Evolutionary conservation across 176 grass and related monocot species (phyloP), one percentile per base, ranked within the genome.

Genomic region (Eragrostis nindensis): DNA sequence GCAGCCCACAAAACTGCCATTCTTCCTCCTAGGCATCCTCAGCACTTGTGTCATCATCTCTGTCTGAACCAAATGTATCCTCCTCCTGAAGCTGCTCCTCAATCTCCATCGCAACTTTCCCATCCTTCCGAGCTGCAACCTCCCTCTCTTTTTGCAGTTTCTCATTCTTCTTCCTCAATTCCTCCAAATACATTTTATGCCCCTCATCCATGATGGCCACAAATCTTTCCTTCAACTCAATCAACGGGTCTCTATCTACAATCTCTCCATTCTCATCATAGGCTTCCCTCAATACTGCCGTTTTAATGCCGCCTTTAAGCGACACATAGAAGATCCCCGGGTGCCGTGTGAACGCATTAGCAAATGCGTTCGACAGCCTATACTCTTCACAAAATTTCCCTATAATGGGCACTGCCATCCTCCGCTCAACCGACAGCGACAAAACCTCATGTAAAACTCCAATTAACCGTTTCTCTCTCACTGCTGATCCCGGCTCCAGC

Each of bases 311-410:
- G 30, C 95, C 92, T 80, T 98, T 98, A 25, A 98, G 67, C 4
- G 92, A 98, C 3, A 98, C 68, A 8, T 94, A 98, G 82, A 98
- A 98, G 74, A 94, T 94, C 2, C 95, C 92, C 0, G 95, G 90
- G 77, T 98, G 95, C 62, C 95, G 86, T 0, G 87, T 94, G 65
- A 98, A 98, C 1, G 88, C 84, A 47, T 87, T 91, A n/a, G 77
- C 52, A 70, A 94, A 98, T 24, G 81, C 90, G 71, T 98, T 98
- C 0, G 92, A 92, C 24, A 98, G 47, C 56, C 48, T 83, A 62
- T 89, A 93, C 71, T 98, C 95, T 0, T 88, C 73, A 19, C 83
- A 92, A 13, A 98, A 98, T 48, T 98, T 98, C 6, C 95, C 95
- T 2, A 98, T 86, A 25, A 94, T 85, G 5, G 87, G 85, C 15